Conservation (phyloP, 1,139 yeast species). For the Saccharomycopsis crataegensis region DNA sequence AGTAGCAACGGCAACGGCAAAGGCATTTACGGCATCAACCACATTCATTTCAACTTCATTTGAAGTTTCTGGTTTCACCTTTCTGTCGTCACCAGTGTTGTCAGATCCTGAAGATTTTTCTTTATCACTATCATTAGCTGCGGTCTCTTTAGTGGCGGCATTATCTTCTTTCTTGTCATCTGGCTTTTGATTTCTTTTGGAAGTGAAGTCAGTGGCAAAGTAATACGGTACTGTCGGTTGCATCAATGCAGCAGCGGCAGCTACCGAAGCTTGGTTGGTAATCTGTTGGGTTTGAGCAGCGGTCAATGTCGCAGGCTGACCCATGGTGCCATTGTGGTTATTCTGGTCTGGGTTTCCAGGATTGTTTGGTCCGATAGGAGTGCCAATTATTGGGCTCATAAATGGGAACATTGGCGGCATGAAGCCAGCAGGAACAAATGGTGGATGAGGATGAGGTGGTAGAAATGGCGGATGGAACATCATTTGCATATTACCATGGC, state of each 20-base stretch:
- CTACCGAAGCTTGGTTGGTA: not conserved
- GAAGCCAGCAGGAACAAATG: not conserved
- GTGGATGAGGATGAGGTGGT: conserved; percentile 4
- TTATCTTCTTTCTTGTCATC: not conserved
- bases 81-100: not conserved
- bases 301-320: not conserved
- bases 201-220: conserved; percentile 13
- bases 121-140: not conserved
- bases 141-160: not conserved
- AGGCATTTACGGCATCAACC: conserved; percentile 11
- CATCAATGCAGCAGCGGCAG: conserved; percentile 11
- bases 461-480: not conserved
- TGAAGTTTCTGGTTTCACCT: not conserved
- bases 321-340: not conserved
- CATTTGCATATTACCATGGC: not conserved
- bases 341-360: not conserved
- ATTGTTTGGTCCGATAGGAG: conserved; percentile 14
- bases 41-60: conserved; percentile 1
- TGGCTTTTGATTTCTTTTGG: not conserved
- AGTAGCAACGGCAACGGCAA: conserved; percentile 10
- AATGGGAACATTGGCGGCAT: conserved; percentile 2
- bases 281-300: not conserved
- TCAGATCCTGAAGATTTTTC: not conserved
- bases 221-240: conserved; percentile 18
- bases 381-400: conserved; percentile 7